Evolutionary conservation across 78 protist genomes (phyloP), one percentile per base, ranked within the genome.

Genomic region (Dictyostelium citrinum): DNA sequence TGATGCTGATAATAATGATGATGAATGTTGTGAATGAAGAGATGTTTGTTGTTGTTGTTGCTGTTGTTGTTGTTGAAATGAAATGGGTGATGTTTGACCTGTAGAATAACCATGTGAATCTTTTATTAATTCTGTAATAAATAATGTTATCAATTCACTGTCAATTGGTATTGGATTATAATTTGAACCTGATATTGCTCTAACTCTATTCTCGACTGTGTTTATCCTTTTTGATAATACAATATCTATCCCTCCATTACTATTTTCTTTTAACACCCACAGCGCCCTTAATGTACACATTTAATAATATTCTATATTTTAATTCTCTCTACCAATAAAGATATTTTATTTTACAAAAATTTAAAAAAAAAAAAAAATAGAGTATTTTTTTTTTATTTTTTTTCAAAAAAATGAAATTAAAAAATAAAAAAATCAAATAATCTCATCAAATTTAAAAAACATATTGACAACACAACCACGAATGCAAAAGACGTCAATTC

Each of bases 251-350:
- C 72, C 61, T 10, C 61, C 49, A 27, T 29, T 39, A 68, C 49
- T 81, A 24, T 41, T 75, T 27, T 88, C 93, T 46, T 88, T 88
- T n/a, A 88, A 78, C 64, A 88, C 81, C 93, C 93, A 88, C n/a
- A 88, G n/a, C 11, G 84, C 93, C 68, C 93, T 88, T 68, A 88
- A 68, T 78, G 93, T 88, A 64, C 92, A 86, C 92, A 86, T 86
- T 29, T 70, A 31, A 24, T 5, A n/a, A n/a, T n/a, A n/a, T n/a
- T n/a, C n/a, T n/a, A n/a, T n/a, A n/a, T n/a, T n/a, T n/a, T n/a
- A n/a, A n/a, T n/a, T n/a, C n/a, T n/a, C n/a, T n/a, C n/a, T n/a
- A n/a, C n/a, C n/a, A n/a, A n/a, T n/a, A n/a, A 10, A 55, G 27
- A 20, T 55, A 55, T 55, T 55, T 20, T 20, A 20, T 55, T 55